phyloP scores from a whole-genome alignment of 202 grass and related monocot genomes.

The Cymbopogon flexuosus region DNA sequence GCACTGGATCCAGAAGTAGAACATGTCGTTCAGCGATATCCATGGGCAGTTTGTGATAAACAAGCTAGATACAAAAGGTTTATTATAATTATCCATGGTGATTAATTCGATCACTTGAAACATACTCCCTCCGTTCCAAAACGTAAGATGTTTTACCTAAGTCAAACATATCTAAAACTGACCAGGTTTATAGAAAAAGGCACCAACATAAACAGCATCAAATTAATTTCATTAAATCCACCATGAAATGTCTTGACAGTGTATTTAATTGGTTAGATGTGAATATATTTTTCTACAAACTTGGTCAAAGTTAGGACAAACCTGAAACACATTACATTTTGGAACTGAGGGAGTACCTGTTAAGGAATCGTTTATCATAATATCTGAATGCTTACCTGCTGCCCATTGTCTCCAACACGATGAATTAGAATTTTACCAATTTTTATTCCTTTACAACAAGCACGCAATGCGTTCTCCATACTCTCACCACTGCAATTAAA shows the following conservation, averaged over 20 bases:
- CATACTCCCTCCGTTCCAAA: background rate
- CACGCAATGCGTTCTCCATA: conserved; percentile 94
- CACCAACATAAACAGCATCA: background rate
- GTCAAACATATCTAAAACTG: background rate
- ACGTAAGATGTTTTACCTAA: background rate
- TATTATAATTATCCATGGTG: conserved; percentile 5
- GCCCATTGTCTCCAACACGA: conserved; percentile 82
- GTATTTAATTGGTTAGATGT: background rate
- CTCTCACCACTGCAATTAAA: conserved; percentile 78
- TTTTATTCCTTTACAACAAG: conserved; percentile 99
- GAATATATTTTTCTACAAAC: background rate
- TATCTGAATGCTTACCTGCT: conserved; percentile 53
- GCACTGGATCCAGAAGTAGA: conserved; percentile 95
- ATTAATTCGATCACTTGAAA: background rate
- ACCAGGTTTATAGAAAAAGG: background rate
- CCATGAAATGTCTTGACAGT: background rate
- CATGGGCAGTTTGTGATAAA: conserved; percentile 94
- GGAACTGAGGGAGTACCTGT: background rate
- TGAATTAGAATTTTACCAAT: conserved; percentile 98
- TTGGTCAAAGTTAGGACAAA: background rate
- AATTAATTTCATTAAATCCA: background rate
- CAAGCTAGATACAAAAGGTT: conserved; percentile 44
- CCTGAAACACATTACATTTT: background rate
- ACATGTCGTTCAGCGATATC: conserved; percentile 97
- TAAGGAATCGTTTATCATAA: conserved; percentile 17